These are phyloP conservation scores for Vigna trinervia DNA, from an alignment of 306 rosid genomes.

Conservation along the genomic window DNA sequence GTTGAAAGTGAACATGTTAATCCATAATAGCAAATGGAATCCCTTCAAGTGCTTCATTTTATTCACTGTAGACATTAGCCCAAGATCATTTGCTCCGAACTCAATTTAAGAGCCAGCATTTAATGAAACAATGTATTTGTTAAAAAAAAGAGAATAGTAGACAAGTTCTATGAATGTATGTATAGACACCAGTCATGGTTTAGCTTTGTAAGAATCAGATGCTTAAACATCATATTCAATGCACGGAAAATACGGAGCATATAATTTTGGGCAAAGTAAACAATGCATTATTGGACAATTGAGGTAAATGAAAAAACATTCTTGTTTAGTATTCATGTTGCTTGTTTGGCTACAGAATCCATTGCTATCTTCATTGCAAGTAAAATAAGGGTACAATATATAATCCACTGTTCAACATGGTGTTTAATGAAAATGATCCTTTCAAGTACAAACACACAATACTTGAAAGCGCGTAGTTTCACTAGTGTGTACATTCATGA, in stretches of 20 bases:
- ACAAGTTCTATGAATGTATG: not conserved
- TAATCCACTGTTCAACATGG: not conserved
- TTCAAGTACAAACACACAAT: constrained; percentile 18
- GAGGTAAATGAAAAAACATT: not conserved
- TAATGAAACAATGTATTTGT: not conserved
- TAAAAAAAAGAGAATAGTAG: not conserved
- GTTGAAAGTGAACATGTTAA: not conserved
- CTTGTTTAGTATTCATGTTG: too few species aligned
- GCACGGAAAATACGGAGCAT: too few species aligned
- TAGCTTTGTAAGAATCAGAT: too few species aligned
- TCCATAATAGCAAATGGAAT: not conserved
- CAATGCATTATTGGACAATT: too few species aligned
- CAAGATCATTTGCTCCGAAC: not conserved
- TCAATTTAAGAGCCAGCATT: not conserved
- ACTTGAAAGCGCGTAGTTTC: not conserved
- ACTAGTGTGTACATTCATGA: not conserved
- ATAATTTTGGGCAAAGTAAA: too few species aligned
- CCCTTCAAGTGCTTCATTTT: not conserved
- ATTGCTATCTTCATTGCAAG: not conserved
- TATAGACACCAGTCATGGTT: not conserved
- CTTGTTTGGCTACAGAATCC: too few species aligned
- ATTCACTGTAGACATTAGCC: not conserved
- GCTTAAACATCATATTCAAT: too few species aligned
- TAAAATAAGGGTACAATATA: not conserved
- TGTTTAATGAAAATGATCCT: not conserved